Evolutionary conservation across 148 eudicot genomes (phyloP).

Genomic region (Pouteria glomerata): DNA sequence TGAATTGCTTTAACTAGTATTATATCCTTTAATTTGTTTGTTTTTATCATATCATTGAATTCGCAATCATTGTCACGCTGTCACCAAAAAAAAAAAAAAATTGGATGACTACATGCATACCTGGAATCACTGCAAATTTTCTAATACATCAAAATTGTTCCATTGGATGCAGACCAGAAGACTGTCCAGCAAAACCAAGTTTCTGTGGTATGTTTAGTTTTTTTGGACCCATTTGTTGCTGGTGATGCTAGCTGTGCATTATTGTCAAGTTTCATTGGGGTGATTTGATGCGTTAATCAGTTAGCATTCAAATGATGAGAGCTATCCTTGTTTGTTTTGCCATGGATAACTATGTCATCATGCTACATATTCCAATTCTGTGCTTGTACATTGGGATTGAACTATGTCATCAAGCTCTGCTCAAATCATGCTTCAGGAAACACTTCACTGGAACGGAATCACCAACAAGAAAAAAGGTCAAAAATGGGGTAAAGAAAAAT

Average conservation of each 20-base stretch:
- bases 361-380: background rate
- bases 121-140: background rate
- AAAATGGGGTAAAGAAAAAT: conserved; percentile 23
- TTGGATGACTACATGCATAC: conserved; percentile 1
- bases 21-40: too few species aligned
- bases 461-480: conserved; percentile 29
- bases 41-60: too few species aligned
- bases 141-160: conserved; percentile 4
- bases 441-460: conserved; percentile 24
- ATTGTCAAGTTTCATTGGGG: background rate
- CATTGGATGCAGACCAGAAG: conserved; percentile 37
- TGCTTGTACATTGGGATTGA: background rate
- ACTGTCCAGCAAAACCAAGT: conserved; percentile 34
- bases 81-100: too few species aligned
- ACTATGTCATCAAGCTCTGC: background rate
- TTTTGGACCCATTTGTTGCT: conserved; percentile 1
- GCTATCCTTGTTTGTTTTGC: too few species aligned
- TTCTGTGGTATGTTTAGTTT: conserved; percentile 33
- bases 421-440: conserved; percentile 16
- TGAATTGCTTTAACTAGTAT: too few species aligned
- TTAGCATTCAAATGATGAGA: background rate
- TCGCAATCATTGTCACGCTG: too few species aligned
- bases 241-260: background rate
- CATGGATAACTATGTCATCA: too few species aligned
- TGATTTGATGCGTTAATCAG: background rate